phyloP scores from a whole-genome alignment of 805 yeast species.

The Suhomyces xylopsoci region DNA sequence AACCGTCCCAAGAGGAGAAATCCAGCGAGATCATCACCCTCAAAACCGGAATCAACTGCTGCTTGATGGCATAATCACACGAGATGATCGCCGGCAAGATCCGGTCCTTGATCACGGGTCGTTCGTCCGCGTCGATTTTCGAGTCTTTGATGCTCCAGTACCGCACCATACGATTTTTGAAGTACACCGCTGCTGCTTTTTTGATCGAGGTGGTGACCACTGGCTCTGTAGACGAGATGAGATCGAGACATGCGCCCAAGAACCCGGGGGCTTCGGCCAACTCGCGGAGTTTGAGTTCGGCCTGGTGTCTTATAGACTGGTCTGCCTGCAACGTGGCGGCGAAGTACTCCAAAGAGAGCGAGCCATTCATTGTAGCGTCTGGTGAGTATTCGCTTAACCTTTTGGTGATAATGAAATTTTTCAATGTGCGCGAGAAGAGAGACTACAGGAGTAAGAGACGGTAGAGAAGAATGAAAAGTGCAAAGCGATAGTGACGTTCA shows the following conservation, averaged over 20 bases:
- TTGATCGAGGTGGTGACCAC: slow-evolving; percentile 38
- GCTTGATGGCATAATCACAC: slow-evolving; percentile 32
- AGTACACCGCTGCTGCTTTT: slow-evolving; percentile 75
- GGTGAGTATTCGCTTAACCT: too few relatives aligned
- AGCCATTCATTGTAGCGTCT: slow-evolving; percentile 55
- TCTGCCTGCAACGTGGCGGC: slow-evolving; percentile 74
- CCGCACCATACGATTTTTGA: slow-evolving; percentile 68
- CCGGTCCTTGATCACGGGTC: slow-evolving; percentile 67
- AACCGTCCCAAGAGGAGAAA: slow-evolving; percentile 36
- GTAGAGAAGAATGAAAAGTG: too few relatives aligned
- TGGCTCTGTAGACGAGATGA: slow-evolving; percentile 49
- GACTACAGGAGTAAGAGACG: neutral
- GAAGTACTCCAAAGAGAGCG: slow-evolving; percentile 68
- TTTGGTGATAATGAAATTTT: neutral
- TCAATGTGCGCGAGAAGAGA: neutral
- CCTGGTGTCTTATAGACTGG: slow-evolving; percentile 56
- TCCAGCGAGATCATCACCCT: slow-evolving; percentile 30
- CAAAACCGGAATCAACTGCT: slow-evolving; percentile 18
- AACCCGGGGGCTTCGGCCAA: slow-evolving; percentile 67
- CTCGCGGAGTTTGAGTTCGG: slow-evolving; percentile 63
- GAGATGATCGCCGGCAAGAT: slow-evolving; percentile 54
- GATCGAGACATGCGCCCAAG: slow-evolving; percentile 77
- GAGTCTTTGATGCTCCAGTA: slow-evolving; percentile 48
- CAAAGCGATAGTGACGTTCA: too few relatives aligned
- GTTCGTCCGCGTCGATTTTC: slow-evolving; percentile 64